Base-by-base conservation (phyloP, 164 flowering plant genomes). In the Cinnamomum micranthum region DNA sequence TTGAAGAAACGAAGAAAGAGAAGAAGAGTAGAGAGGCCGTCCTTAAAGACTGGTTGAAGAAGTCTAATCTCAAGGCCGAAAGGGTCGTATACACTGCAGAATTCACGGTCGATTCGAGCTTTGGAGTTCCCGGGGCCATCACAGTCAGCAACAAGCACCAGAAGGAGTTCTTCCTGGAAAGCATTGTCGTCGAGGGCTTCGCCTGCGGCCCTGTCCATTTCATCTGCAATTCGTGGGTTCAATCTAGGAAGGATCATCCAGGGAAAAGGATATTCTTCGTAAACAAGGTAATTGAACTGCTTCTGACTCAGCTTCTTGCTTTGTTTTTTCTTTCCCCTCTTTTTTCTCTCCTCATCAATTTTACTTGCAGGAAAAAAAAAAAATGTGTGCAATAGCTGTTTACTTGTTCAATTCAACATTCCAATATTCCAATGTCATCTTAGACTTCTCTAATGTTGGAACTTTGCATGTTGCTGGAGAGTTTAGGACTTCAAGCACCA, bases 221-320 rank as follows among this genome's bases (percentile, higher is more conserved):
- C 74, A 82, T 89, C 60, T 93, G 98, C 84, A 90, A 91, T 73
- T 95, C 99, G 0, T 93, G 97, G 98, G 95, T 95, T 60, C 99
- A 95, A 78, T 81, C 98, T 70, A 85, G 2, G 71, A 91, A 83
- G 65, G 97, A 93, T 83, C 89, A 87, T 75, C 92, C 93, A 65
- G 86, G 75, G 15, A 86, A 88, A 59, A 85, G 99, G 70, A 83
- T 92, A 13, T 92, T 95, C 82, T 95, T 92, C 82, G 76, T 86
- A 47, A 93, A 95, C 74, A 79, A 87, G 98, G 99, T 95, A 80
- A 78, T 13, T 64, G 14, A 64, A 10, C 60, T 55, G 60, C 60
- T 35, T 35, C 47, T 35, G 9, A 35, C 60, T 17, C 17, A 14
- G 19, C 60, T 55, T 55, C 60, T 17, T 55, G 19, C 60, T 17